Percentiles rank a stretch among this genome's conserved stretches.
phyloP scores from a whole-genome alignment of 2,329 filamentous ascomycete genomes.

The Exophiala oligosperma region DNA sequence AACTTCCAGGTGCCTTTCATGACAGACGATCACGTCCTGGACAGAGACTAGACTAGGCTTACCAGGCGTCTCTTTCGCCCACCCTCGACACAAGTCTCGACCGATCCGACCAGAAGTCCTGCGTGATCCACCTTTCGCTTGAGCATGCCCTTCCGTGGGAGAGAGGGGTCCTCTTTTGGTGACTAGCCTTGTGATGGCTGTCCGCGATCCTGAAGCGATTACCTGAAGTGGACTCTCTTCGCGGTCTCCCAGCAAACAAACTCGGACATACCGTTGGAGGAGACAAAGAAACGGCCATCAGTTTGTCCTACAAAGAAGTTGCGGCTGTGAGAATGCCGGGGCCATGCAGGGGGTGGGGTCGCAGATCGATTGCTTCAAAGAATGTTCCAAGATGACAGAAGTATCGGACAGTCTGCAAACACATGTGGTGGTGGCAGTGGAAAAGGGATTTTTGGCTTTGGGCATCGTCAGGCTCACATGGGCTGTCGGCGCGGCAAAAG shows the following conservation, averaged over 20 bases:
- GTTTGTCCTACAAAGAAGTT: neutral
- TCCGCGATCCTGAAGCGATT: conserved; percentile 6
- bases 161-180: neutral
- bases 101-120: neutral
- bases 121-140: conserved; percentile 1
- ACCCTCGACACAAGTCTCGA: neutral
- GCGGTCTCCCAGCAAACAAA: neutral
- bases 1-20: neutral
- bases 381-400: neutral
- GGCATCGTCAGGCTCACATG: neutral
- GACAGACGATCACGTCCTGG: neutral
- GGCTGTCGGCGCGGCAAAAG: neutral
- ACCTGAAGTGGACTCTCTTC: conserved; percentile 9
- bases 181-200: neutral
- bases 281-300: no score
- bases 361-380: neutral
- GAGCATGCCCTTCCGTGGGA: neutral
- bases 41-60: neutral
- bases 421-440: neutral
- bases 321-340: conserved; percentile 7
- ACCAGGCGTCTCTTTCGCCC: neutral
- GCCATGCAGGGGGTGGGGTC: conserved; percentile 13
- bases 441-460: neutral
- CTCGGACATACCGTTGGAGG: no score
- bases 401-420: neutral